Conservation (phyloP, 2,329 filamentous ascomycete genomes). For the Fusarium chaquense region DNA sequence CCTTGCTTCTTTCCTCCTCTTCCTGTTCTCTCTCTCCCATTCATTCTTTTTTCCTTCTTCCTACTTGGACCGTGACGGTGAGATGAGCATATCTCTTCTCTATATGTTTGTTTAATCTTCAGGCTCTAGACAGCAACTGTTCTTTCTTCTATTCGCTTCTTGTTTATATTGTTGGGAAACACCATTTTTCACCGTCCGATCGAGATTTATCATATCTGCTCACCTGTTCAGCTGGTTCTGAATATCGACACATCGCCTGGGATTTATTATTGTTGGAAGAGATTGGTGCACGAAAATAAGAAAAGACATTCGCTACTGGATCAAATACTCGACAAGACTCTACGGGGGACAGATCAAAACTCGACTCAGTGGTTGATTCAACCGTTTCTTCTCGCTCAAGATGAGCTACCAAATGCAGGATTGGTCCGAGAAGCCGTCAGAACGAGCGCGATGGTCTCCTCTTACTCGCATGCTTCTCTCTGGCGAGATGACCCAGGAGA, state of each 20-base stretch:
- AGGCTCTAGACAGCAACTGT: conserved; percentile 42
- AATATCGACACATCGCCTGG: conserved; percentile 21
- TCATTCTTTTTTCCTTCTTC: conserved; percentile 5
- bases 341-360: not conserved
- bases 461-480: conserved; percentile 85
- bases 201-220: not conserved
- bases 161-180: conserved; percentile 29
- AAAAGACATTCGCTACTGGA: not conserved
- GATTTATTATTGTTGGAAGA: conserved; percentile 5
- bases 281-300: not conserved
- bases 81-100: conserved; percentile 38
- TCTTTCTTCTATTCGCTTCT: conserved; percentile 48
- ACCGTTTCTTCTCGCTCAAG: conserved; percentile 14
- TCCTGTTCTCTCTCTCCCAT: conserved; percentile 1
- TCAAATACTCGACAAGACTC: not conserved
- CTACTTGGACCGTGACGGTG: conserved; percentile 4
- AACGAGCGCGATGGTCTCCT: conserved; percentile 85
- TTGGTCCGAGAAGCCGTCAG: conserved; percentile 61
- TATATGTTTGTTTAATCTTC: conserved; percentile 37
- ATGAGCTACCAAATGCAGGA: conserved; percentile 49
- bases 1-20: conserved; percentile 16
- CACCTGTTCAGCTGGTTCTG: conserved; percentile 42
- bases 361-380: conserved; percentile 5
- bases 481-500: conserved; percentile 82
- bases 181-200: conserved; percentile 7